Base-by-base conservation (phyloP, 2,329 filamentous ascomycete species). In the Huntiella abstrusa region DNA sequence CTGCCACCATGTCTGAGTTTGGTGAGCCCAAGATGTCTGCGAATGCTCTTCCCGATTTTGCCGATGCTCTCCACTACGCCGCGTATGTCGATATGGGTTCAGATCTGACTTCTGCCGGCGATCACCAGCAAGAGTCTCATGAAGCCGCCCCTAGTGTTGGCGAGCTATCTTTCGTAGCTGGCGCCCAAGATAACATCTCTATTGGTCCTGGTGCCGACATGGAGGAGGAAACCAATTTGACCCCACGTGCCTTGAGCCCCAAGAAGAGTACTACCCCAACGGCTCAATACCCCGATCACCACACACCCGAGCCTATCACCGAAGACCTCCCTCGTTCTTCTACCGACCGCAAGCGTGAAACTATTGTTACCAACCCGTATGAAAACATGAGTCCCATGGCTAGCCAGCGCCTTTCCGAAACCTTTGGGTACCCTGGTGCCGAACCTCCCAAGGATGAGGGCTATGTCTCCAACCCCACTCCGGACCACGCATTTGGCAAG, bases 21-120 rank as follows among this genome's bases (percentile, higher is more conserved):
- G 33, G 17, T 35, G 58, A 63, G 11, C 65, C 68, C 1, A 70
- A 72, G 53, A 66, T 92, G 67, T 71, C 71, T 36, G 73, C 80
- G 38, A 85, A 70, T 57, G 80, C 77, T 41, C 59, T 87, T 50
- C 84, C 84, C 3, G 70, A 79, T 52, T 62, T 73, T 33, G 63
- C 77, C 48, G 69, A 87, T 53, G 80, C 81, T 4, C 73, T 87
- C 66, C 85, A 87, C 56, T 77, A 83, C 55, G 84, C 80, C 3
- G 80, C 83, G 53, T 54, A 63, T 1, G 66, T 71, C 8, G 71
- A 75, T 34, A 40, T 47, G 15, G 85, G 92, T 51, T 70, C 84
- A 12, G 79, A 75, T 40, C 93, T 86, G 13, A 92, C 92, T 56
- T 85, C 85, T 2, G 94, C 87, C 0, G 70, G 87, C 43, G 35